These are phyloP conservation scores for Aspergillus ibericus DNA, from an alignment of 2,329 filamentous ascomycete genomes.

Conservation along the genomic window DNA sequence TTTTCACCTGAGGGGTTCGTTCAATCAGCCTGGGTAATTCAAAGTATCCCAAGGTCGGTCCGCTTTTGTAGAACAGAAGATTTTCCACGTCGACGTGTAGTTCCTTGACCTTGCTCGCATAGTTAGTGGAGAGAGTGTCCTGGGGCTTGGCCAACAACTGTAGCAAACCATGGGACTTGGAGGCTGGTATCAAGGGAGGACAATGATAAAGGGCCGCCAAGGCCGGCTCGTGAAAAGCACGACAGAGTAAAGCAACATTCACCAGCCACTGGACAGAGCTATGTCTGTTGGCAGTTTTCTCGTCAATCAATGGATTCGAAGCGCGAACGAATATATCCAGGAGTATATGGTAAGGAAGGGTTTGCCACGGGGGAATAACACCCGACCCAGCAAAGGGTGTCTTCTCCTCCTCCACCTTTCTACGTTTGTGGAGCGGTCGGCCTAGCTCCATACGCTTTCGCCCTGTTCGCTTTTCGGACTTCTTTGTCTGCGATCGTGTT, in stretches of 20 bases:
- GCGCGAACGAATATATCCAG: constrained; percentile 69
- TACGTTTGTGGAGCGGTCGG: constrained; percentile 27
- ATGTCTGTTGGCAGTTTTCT: constrained; percentile 23
- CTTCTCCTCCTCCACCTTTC: constrained; percentile 22
- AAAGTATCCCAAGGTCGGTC: constrained; percentile 55
- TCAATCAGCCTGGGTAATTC: constrained; percentile 61
- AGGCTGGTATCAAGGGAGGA: constrained; percentile 61
- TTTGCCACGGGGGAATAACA: constrained; percentile 57
- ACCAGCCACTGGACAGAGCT: constrained; percentile 59
- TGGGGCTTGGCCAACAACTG: constrained; percentile 58
- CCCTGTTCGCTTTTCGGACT: constrained; percentile 16
- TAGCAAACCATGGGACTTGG: constrained; percentile 51
- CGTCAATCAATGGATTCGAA: constrained; percentile 56
- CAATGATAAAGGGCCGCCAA: constrained; percentile 69
- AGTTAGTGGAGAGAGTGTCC: constrained; percentile 58
- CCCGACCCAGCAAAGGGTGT: constrained; percentile 25
- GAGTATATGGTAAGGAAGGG: constrained; percentile 68
- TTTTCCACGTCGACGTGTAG: constrained; percentile 68
- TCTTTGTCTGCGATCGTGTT: constrained; percentile 22
- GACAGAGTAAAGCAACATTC: constrained; percentile 62
- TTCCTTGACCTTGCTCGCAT: constrained; percentile 68
- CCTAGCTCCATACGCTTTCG: constrained; percentile 21
- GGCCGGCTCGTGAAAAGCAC: constrained; percentile 68
- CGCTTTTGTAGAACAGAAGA: constrained; percentile 55
- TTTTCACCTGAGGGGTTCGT: constrained; percentile 64